These are phyloP conservation scores for Clitoria ternatea DNA, from an alignment of 306 rosid species.

Conservation along the genomic window DNA sequence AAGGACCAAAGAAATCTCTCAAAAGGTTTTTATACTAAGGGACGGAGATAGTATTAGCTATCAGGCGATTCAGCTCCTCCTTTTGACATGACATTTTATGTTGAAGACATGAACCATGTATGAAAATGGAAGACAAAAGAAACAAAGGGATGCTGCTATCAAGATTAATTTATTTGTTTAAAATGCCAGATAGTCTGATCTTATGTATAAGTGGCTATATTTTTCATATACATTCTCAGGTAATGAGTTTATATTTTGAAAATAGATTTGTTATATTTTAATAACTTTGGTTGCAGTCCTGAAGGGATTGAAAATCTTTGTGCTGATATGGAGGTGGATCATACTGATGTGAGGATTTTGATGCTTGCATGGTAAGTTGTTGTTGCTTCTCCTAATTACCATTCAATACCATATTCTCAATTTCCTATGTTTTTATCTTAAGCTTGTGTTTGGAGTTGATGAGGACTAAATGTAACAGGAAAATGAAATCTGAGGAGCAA, in stretches of 20 bases:
- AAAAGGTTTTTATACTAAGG: no score
- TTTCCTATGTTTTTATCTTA: slow-evolving; percentile 7
- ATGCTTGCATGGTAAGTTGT: slow-evolving; percentile 95
- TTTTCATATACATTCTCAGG: not conserved
- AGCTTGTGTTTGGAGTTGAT: slow-evolving; percentile 36
- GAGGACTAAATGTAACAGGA: slow-evolving; percentile 57
- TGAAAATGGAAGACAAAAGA: not conserved
- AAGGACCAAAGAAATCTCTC: no score
- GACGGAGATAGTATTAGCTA: slow-evolving; percentile 7
- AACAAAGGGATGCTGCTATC: slow-evolving; percentile 11
- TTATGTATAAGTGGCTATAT: not conserved
- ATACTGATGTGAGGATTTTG: slow-evolving; percentile 91
- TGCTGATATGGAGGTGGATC: slow-evolving; percentile 85
- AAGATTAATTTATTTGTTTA: not conserved
- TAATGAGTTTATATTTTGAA: slow-evolving; percentile 9
- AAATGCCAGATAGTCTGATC: slow-evolving; percentile 5
- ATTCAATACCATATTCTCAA: slow-evolving; percentile 14
- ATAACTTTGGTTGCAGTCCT: slow-evolving; percentile 63
- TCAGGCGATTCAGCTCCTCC: not conserved
- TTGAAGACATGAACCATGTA: not conserved
- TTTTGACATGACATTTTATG: not conserved
- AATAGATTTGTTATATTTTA: not conserved
- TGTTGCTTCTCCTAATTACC: not conserved
- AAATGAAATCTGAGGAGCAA: slow-evolving; percentile 92
- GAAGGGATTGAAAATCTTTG: slow-evolving; percentile 96